phyloP scores from a whole-genome alignment of 2,329 filamentous ascomycete species.

The Venturia nashicola region DNA sequence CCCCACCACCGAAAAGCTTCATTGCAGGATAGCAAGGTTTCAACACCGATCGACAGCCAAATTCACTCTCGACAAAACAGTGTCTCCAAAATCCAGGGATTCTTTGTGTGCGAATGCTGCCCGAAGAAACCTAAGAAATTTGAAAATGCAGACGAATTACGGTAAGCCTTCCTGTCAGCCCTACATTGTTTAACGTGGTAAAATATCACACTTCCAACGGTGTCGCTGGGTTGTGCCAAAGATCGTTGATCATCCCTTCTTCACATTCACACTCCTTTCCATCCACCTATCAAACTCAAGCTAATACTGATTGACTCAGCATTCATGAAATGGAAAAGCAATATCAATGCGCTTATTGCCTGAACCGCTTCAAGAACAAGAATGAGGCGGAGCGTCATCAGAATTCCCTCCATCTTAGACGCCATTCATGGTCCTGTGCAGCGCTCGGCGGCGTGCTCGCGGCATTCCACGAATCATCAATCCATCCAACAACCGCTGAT shows the following conservation, averaged over 20 bases:
- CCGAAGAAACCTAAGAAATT: constrained; percentile 97
- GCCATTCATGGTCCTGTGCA: constrained; percentile 94
- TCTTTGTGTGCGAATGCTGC: constrained; percentile 82
- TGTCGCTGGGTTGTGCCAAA: background rate
- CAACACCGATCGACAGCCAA: constrained; percentile 26
- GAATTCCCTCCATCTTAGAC: constrained; percentile 83
- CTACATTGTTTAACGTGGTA: background rate
- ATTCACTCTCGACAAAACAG: constrained; percentile 36
- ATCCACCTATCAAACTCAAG: background rate
- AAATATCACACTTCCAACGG: background rate
- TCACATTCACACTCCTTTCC: background rate
- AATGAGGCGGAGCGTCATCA: constrained; percentile 95
- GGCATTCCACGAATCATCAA: constrained; percentile 74
- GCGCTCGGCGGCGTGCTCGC: constrained; percentile 61
- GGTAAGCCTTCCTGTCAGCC: constrained; percentile 42
- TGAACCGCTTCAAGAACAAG: constrained; percentile 97
- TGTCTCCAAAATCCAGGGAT: constrained; percentile 39
- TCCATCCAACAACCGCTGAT: constrained; percentile 50
- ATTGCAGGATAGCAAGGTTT: constrained; percentile 29
- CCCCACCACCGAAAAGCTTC: constrained; percentile 25
- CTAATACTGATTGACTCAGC: constrained; percentile 34
- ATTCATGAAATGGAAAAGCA: constrained; percentile 90
- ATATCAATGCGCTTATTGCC: constrained; percentile 85
- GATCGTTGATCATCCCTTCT: background rate
- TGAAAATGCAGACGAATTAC: constrained; percentile 68